Percentiles rank a stretch among this genome's conserved stretches.
phyloP scores from a whole-genome alignment of 1,284 basidiomycete species.

The Moniliophthora roreri region DNA sequence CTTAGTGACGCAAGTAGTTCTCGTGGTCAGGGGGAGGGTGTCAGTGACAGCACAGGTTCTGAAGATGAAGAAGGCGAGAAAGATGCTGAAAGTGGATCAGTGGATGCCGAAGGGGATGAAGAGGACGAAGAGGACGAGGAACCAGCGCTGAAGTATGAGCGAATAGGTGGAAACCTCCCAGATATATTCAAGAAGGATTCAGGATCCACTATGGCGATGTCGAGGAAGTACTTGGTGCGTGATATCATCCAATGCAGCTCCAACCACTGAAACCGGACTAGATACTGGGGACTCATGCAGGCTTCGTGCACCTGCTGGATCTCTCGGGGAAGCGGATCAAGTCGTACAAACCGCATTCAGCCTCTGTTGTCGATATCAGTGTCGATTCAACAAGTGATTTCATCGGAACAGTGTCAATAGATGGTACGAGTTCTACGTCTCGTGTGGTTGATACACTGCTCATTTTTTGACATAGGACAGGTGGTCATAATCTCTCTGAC shows the following conservation, averaged over 20 bases:
- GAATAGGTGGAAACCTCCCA: conserved; percentile 71
- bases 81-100: conserved; percentile 32
- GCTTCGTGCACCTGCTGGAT: conserved; percentile 87
- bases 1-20: not conserved
- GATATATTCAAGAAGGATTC: conserved; percentile 74
- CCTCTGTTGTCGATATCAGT: too few species aligned
- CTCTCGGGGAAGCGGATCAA: conserved; percentile 82
- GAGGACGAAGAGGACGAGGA: conserved; percentile 78
- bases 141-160: conserved; percentile 87
- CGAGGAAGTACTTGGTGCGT: too few species aligned
- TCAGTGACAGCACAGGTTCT: conserved; percentile 1
- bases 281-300: conserved; percentile 90
- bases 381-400: conserved; percentile 69
- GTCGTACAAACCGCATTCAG: conserved; percentile 61
- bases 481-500: too few species aligned
- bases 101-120: conserved; percentile 46
- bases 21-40: not conserved
- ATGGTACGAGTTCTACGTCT: conserved; percentile 85
- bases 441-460: conserved; percentile 14
- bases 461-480: conserved; percentile 68
- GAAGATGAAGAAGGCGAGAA: conserved; percentile 26
- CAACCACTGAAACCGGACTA: conserved; percentile 37
- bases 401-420: conserved; percentile 90
- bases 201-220: too few species aligned
- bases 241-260: too few species aligned